Conservation (phyloP, 768 basidiomycete species). For the Cystoderma amianthinum region DNA sequence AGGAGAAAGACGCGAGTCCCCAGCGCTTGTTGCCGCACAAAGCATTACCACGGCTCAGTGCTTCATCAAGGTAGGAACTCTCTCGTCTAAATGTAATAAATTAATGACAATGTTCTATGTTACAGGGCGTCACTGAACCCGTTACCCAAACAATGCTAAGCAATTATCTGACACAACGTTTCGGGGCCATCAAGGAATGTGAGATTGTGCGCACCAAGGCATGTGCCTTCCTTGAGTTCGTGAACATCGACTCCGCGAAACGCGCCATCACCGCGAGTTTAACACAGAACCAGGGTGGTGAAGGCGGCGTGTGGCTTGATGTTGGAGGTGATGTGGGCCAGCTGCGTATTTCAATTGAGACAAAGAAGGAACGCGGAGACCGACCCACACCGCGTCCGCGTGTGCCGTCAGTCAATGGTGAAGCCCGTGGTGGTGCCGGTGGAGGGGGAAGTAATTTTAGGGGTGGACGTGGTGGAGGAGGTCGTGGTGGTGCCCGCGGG, state of each 20-base stretch:
- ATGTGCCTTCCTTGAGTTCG: slow-evolving; percentile 94
- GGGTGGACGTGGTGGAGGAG: slow-evolving; percentile 22
- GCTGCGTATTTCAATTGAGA: slow-evolving; percentile 72
- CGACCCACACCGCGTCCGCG: slow-evolving; percentile 57
- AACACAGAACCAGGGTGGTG: slow-evolving; percentile 65
- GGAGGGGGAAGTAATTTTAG: slow-evolving; percentile 28
- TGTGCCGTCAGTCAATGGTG: slow-evolving; percentile 41
- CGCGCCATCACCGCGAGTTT: slow-evolving; percentile 78
- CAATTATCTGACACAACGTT: slow-evolving; percentile 46
- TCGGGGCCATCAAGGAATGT: slow-evolving; percentile 80
- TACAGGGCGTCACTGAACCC: slow-evolving; percentile 68
- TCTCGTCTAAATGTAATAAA: background rate
- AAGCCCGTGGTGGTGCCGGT: slow-evolving; percentile 40
- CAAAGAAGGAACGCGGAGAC: slow-evolving; percentile 88
- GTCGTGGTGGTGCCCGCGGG: slow-evolving; percentile 20
- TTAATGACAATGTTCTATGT: no score
- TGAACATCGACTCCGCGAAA: slow-evolving; percentile 67
- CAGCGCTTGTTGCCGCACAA: slow-evolving; percentile 48
- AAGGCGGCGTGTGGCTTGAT: slow-evolving; percentile 82
- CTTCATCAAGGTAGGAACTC: slow-evolving; percentile 77
- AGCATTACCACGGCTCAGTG: slow-evolving; percentile 68
- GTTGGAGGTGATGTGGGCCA: slow-evolving; percentile 45
- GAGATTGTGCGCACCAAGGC: slow-evolving; percentile 86
- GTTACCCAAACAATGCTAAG: slow-evolving; percentile 47
- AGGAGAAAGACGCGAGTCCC: slow-evolving; percentile 27